A percentile compares a stretch with the other conserved stretches of the same genome.
Evolutionary conservation across 805 yeast species (phyloP).

Genomic region (Hanseniaspora lindneri): DNA sequence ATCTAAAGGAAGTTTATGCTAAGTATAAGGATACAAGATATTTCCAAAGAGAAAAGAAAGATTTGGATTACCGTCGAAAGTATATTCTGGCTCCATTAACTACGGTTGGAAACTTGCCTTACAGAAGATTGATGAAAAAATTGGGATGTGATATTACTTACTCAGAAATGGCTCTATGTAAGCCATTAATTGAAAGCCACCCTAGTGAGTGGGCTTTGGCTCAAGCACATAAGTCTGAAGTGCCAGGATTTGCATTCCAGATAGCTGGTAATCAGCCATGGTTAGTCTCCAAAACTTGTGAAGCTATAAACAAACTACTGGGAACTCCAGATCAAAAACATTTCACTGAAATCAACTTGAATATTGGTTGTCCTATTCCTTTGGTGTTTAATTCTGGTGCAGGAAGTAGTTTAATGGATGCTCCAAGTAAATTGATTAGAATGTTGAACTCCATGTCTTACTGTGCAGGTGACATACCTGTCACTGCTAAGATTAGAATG

Average conservation of each 20-base stretch:
- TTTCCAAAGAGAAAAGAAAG: constrained; percentile 69
- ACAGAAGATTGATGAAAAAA: constrained; percentile 79
- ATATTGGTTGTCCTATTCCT: constrained; percentile 97
- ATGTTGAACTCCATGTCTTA: constrained; percentile 81
- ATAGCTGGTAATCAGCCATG: constrained; percentile 83
- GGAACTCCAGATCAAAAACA: constrained; percentile 40
- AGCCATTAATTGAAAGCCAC: constrained; percentile 79
- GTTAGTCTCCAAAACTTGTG: constrained; percentile 91
- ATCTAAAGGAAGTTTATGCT: constrained; percentile 25
- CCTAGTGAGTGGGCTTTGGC: constrained; percentile 97
- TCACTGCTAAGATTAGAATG: constrained; percentile 83
- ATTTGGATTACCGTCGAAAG: constrained; percentile 51
- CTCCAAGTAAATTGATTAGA: constrained; percentile 67
- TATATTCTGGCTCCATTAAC: constrained; percentile 92
- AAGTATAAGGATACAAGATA: constrained; percentile 66
- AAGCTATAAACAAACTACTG: constrained; percentile 37
- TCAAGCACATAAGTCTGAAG: constrained; percentile 70
- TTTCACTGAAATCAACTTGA: constrained; percentile 76
- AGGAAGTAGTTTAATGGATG: constrained; percentile 86
- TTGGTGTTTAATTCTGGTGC: constrained; percentile 88
- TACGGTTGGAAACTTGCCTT: constrained; percentile 94
- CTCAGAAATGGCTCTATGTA: constrained; percentile 84
- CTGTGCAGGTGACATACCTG: constrained; percentile 79
- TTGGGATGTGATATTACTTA: constrained; percentile 89
- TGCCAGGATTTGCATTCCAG: constrained; percentile 87